Evolutionary conservation across 2,329 filamentous ascomycete species (phyloP).

Genomic region (Emmonsiellopsis sp.): DNA sequence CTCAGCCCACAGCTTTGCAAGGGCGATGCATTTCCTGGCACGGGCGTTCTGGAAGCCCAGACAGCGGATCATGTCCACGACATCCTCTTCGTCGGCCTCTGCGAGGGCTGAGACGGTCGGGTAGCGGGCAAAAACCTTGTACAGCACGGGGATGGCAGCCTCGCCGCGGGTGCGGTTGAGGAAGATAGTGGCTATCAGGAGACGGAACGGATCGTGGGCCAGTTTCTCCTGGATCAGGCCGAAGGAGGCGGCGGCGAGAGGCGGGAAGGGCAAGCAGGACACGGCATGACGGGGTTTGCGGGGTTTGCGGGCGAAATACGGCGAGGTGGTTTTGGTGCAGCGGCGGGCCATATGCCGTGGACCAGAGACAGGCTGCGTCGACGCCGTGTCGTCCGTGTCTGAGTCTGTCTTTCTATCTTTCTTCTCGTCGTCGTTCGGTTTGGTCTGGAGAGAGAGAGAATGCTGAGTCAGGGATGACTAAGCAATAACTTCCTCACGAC

Average conservation of each 20-base stretch:
- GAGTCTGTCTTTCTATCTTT: no score
- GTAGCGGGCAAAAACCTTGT: slow-evolving; percentile 56
- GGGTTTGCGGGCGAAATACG: slow-evolving; percentile 30
- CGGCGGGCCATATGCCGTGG: slow-evolving; percentile 6
- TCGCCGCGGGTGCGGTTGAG: slow-evolving; percentile 70
- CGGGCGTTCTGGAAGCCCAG: slow-evolving; percentile 64
- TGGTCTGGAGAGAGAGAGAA: no score
- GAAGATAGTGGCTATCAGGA: slow-evolving; percentile 75
- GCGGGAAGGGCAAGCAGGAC: slow-evolving; percentile 53
- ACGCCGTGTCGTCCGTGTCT: no score
- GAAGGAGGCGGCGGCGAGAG: slow-evolving; percentile 53
- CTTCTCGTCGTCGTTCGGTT: no score
- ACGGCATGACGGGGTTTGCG: slow-evolving; percentile 21
- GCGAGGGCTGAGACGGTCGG: slow-evolving; percentile 57
- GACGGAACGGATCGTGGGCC: slow-evolving; percentile 62
- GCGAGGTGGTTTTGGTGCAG: slow-evolving; percentile 22
- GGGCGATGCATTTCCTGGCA: slow-evolving; percentile 56
- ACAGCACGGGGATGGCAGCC: slow-evolving; percentile 67
- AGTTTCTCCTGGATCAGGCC: slow-evolving; percentile 79
- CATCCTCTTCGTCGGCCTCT: slow-evolving; percentile 43
- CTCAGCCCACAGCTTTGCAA: slow-evolving; percentile 60
- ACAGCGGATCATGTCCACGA: slow-evolving; percentile 55
- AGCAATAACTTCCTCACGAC: no score
- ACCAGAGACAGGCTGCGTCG: neutral
- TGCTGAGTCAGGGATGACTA: no score